Conservation (phyloP, 306 rosid species). For the Vigna hirtella region DNA sequence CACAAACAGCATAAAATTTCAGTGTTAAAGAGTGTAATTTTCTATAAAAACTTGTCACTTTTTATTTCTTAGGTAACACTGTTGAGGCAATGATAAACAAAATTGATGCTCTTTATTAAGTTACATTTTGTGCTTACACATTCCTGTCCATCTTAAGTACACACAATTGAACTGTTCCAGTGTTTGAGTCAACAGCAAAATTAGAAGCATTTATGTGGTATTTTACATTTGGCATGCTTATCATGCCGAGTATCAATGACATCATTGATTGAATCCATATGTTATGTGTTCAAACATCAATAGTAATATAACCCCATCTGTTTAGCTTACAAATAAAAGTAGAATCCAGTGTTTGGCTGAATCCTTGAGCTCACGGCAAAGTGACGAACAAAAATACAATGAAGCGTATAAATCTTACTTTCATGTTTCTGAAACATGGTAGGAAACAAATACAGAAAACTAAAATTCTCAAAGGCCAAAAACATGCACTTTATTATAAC, state of each 20-base stretch:
- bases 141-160: not conserved
- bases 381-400: not conserved
- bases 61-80: not conserved
- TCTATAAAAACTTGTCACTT: not conserved
- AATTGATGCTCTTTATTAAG: not conserved
- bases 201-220: conserved; percentile 18
- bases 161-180: not conserved
- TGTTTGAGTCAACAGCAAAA: not conserved
- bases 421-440: conserved; percentile 4
- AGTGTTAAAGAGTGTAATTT: not conserved
- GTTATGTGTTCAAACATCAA: conserved; percentile 16
- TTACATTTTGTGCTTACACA: not conserved
- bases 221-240: conserved; percentile 19
- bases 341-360: not conserved
- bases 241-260: conserved; percentile 4
- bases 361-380: conserved; percentile 30
- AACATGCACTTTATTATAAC: not conserved
- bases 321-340: conserved; percentile 5
- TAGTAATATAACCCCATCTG: not conserved
- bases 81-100: not conserved
- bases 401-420: conserved; percentile 27
- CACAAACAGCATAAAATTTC: not conserved
- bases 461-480: conserved; percentile 7
- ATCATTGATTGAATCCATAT: conserved; percentile 22
- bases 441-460: conserved; percentile 17